A percentile compares a stretch with the other conserved stretches of the same genome.
phyloP scores from a whole-genome alignment of 2,329 filamentous ascomycete species.

The Scleromitrula shiraiana region DNA sequence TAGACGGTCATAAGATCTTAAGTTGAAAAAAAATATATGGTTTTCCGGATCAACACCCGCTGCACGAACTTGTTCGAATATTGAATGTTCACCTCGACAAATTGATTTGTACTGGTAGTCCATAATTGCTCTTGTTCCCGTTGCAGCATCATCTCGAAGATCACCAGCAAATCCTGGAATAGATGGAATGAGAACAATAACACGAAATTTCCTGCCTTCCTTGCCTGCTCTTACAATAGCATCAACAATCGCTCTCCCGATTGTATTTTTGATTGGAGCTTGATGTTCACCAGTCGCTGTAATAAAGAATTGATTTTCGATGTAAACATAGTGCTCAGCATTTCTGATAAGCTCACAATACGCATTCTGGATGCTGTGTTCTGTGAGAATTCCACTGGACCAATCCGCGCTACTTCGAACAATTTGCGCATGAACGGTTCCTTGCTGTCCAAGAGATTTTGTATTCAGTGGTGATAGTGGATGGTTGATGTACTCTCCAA shows the following conservation, averaged over 20 bases:
- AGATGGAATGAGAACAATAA: slow-evolving; percentile 85
- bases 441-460: slow-evolving; percentile 56
- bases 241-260: slow-evolving; percentile 85
- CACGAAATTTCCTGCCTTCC: slow-evolving; percentile 77
- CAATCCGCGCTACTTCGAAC: slow-evolving; percentile 89
- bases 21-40: slow-evolving; percentile 89
- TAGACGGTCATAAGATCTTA: slow-evolving; percentile 85
- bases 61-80: slow-evolving; percentile 68
- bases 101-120: slow-evolving; percentile 98
- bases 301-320: slow-evolving; percentile 98
- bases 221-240: slow-evolving; percentile 74
- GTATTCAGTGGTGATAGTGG: slow-evolving; percentile 61
- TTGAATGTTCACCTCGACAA: slow-evolving; percentile 82
- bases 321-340: slow-evolving; percentile 89
- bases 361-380: slow-evolving; percentile 81
- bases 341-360: slow-evolving; percentile 79
- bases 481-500: slow-evolving; percentile 80
- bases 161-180: slow-evolving; percentile 94
- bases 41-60: slow-evolving; percentile 70
- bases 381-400: slow-evolving; percentile 81
- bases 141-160: slow-evolving; percentile 71
- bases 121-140: slow-evolving; percentile 86
- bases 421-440: slow-evolving; percentile 73
- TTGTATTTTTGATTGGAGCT: slow-evolving; percentile 74
- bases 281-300: slow-evolving; percentile 89